These are phyloP conservation scores for Phycomyces blakesleeanus DNA, from an alignment of 192 early-diverging fungal species.

Conservation along the genomic window DNA sequence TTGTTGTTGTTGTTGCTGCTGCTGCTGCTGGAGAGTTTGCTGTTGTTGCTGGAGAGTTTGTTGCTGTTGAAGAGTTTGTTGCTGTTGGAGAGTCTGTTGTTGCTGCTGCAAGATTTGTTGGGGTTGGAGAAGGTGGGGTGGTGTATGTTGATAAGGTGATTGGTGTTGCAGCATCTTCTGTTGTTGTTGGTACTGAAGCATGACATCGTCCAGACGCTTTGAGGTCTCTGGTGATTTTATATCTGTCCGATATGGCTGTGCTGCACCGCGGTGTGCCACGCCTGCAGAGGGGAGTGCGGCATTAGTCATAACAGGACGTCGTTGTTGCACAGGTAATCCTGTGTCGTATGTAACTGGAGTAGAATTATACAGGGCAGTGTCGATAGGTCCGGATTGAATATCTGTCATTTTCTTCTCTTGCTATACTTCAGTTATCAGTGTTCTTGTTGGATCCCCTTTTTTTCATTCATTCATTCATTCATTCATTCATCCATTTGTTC, in stretches of 20 bases:
- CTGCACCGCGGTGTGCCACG: constrained; percentile 9
- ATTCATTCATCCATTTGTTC: too few relatives aligned
- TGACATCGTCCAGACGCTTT: constrained; percentile 33
- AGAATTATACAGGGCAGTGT: background rate
- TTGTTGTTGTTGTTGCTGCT: background rate
- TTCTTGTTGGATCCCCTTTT: constrained; percentile 4
- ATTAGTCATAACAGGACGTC: constrained; percentile 10
- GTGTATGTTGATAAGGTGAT: background rate
- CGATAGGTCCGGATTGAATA: background rate
- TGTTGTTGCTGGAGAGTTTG: constrained; percentile 23
- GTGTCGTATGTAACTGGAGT: background rate
- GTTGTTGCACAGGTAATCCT: constrained; percentile 7
- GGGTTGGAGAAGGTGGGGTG: background rate
- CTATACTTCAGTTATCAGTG: constrained; percentile 12
- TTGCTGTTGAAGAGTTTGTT: constrained; percentile 21
- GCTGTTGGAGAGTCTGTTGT: constrained; percentile 12
- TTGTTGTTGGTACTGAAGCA: constrained; percentile 37
- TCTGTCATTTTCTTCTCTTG: constrained; percentile 29
- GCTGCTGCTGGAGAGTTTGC: constrained; percentile 17
- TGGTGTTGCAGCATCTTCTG: constrained; percentile 30
- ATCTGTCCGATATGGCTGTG: constrained; percentile 27
- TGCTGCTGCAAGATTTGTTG: constrained; percentile 25
- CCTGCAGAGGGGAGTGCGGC: constrained; percentile 18
- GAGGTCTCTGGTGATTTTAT: constrained; percentile 29
- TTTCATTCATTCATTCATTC: too few relatives aligned